Base-by-base conservation (phyloP, 2,329 filamentous ascomycete genomes). In the Paraconiothyrium sp. region DNA sequence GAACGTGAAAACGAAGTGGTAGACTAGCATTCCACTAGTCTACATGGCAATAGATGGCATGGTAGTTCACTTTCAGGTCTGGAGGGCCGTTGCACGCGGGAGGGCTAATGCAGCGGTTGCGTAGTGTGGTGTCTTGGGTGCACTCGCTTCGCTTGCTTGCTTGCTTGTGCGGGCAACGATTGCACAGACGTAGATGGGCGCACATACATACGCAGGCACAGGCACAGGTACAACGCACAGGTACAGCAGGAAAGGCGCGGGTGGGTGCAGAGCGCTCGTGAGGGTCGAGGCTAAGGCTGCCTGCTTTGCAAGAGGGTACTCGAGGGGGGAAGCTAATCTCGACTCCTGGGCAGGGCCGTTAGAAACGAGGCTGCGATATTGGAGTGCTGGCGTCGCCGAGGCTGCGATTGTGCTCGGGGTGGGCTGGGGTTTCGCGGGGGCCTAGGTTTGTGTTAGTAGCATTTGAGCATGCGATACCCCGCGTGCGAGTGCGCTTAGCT, bases 41-140 rank as follows among this genome's bases (percentile, higher is more conserved):
- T 30, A 30, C 16, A n/a, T n/a, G 16, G 41, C 41, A 44, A 44
- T 44, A n/a, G 3, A 44, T 44, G 14, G 6, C 27, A 30, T 30
- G 27, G 27, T 30, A 20, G 20, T 20, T 20, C 20, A 30, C 27
- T 30, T 30, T 30, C 27, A 30, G 27, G 27, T 30, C 2, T 30
- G 27, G 6, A 30, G 3, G 35, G 4, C 32, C 24, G 51, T 54
- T 43, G 51, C 37, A 54, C 51, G 51, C 51, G 51, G 51, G 39
- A 54, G 51, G 39, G 51, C 51, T 54, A 54, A 54, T 54, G 51
- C 51, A 44, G 51, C 41, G 35, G 50, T 16, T 16, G 37, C 37
- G 37, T 16, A 14, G 8, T 39, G 35, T 14, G 37, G 37, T 41
- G 37, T 6, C 37, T 41, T 41, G 10, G 20, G 20, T 20, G 20